phyloP scores from a whole-genome alignment of 139 green algal species.

The Gonium pectorale region DNA sequence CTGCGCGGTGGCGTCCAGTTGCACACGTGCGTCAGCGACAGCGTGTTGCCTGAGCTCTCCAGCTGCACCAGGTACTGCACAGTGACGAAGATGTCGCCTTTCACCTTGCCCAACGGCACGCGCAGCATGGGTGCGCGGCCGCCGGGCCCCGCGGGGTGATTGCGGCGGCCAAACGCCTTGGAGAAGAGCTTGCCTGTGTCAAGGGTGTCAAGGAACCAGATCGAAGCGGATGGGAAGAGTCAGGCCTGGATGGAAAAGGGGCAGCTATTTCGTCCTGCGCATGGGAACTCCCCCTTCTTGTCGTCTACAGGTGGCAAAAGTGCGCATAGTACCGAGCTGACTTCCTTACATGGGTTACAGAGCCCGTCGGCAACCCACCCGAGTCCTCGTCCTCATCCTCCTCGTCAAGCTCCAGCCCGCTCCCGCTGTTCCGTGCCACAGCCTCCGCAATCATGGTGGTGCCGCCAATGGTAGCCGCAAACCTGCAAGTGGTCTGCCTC shows the following conservation, averaged over 20 bases:
- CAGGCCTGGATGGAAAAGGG: too few species aligned
- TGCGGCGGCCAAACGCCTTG: conserved; percentile 34
- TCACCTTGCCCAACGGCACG: conserved; percentile 23
- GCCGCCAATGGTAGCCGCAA: conserved; percentile 33
- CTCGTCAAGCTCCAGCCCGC: conserved; percentile 3
- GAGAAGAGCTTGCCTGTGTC: background rate
- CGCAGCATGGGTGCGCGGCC: conserved; percentile 12
- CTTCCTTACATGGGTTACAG: too few species aligned
- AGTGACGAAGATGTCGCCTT: conserved; percentile 35
- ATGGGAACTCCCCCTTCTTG: too few species aligned
- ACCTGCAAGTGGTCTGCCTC: too few species aligned
- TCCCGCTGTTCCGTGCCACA: background rate
- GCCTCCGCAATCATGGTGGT: conserved; percentile 31
- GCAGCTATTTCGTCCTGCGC: too few species aligned
- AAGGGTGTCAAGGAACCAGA: background rate
- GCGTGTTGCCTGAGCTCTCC: conserved; percentile 11
- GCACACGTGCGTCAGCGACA: conserved; percentile 26
- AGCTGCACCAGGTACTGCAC: conserved; percentile 33
- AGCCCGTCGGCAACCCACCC: background rate
- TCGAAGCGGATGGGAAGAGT: too few species aligned
- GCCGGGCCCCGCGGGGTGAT: background rate
- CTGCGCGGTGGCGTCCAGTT: conserved; percentile 3
- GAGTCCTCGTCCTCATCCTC: conserved; percentile 36
- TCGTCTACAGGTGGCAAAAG: too few species aligned
- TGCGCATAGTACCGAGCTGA: too few species aligned